Evolutionary conservation across 768 basidiomycete species (phyloP).

Genomic region (Mycena capillaripes): DNA sequence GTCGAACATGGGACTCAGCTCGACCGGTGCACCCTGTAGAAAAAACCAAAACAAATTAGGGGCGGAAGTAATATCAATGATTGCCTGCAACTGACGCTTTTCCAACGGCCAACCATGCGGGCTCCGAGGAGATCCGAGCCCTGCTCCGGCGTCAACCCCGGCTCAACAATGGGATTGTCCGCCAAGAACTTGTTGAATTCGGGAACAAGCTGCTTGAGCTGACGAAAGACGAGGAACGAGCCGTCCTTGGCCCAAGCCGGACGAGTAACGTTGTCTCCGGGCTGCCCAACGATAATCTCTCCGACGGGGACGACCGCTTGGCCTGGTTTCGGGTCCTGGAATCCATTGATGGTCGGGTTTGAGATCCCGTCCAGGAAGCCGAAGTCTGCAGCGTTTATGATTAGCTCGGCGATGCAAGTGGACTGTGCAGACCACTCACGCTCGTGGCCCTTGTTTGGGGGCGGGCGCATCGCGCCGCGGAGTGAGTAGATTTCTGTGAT

Average conservation of each 20-base stretch:
- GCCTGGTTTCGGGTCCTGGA: constrained; percentile 28
- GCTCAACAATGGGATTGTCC: not conserved
- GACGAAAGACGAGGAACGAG: constrained; percentile 51
- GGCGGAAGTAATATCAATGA: not conserved
- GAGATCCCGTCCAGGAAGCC: constrained; percentile 40
- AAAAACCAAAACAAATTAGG: not conserved
- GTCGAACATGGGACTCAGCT: constrained; percentile 34
- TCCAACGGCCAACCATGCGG: too few relatives aligned
- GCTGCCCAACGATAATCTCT: constrained; percentile 42
- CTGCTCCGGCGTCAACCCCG: not conserved
- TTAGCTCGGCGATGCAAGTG: not conserved
- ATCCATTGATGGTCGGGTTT: constrained; percentile 31
- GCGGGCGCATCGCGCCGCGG: constrained; percentile 39
- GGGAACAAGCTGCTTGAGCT: constrained; percentile 48
- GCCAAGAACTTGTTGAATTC: constrained; percentile 38
- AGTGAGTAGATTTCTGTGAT: constrained; percentile 33
- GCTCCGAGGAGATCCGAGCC: not conserved
- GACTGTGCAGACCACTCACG: constrained; percentile 37
- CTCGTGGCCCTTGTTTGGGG: constrained; percentile 40
- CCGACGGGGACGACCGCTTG: constrained; percentile 31
- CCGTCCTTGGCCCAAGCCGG: constrained; percentile 45
- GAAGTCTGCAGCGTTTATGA: constrained; percentile 20
- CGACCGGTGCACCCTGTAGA: constrained; percentile 35
- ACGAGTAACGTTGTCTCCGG: constrained; percentile 34
- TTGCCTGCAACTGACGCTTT: not conserved